These are phyloP conservation scores for Coemansia reversa DNA, from an alignment of 192 early-diverging fungal genomes.

Conservation along the genomic window DNA sequence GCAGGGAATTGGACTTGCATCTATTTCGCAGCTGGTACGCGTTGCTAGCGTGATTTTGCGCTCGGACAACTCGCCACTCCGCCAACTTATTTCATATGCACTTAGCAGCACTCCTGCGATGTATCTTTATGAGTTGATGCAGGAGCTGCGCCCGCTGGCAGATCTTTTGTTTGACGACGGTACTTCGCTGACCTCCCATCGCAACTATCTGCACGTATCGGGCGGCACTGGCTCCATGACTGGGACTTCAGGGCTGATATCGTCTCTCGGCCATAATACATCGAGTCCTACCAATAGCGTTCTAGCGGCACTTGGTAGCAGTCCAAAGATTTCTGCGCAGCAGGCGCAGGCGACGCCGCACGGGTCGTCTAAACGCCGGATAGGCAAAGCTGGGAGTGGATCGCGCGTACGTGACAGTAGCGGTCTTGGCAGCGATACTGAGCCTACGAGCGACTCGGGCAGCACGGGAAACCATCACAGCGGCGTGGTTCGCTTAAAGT, in stretches of 20 bases:
- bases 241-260: constrained; percentile 14
- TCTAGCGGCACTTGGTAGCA: constrained; percentile 2
- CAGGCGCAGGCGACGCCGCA: constrained; percentile 18
- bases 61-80: constrained; percentile 46
- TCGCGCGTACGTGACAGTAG: constrained; percentile 11
- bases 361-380: constrained; percentile 21
- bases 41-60: constrained; percentile 34
- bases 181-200: constrained; percentile 26
- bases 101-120: constrained; percentile 34
- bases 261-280: constrained; percentile 20
- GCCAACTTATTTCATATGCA: constrained; percentile 33
- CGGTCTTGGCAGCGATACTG: constrained; percentile 25
- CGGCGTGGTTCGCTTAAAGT: neutral
- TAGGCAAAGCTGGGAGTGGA: constrained; percentile 11
- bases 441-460: constrained; percentile 30
- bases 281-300: constrained; percentile 16
- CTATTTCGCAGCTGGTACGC: constrained; percentile 51
- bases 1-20: constrained; percentile 42
- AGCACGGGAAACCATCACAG: neutral
- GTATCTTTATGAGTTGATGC: constrained; percentile 46
- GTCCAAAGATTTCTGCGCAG: constrained; percentile 16
- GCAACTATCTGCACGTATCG: constrained; percentile 39
- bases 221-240: constrained; percentile 13
- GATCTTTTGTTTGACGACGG: constrained; percentile 50
- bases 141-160: constrained; percentile 43